phyloP scores from a whole-genome alignment of 306 rosid genomes.

The Oemleria cerasiformis region DNA sequence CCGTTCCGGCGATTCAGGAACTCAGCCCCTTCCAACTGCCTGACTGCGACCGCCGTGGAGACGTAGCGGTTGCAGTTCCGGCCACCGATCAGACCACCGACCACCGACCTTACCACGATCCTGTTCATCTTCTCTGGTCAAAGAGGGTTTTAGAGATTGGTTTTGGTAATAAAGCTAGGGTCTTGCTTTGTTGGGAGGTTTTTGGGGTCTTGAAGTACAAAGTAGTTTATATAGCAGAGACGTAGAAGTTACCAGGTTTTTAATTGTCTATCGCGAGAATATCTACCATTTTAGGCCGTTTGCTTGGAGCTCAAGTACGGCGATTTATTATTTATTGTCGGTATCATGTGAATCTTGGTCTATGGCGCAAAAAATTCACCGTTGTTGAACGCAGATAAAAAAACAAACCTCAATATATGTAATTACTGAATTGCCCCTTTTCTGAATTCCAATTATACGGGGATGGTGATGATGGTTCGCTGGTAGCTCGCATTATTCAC shows the following conservation, averaged over 20 bases:
- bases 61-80: slow-evolving; percentile 25
- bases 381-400: too few species aligned
- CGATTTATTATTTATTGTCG: not conserved
- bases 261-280: not conserved
- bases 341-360: not conserved
- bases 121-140: slow-evolving; percentile 37
- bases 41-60: slow-evolving; percentile 23
- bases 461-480: not conserved
- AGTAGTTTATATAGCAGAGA: not conserved
- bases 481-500: too few species aligned
- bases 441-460: not conserved
- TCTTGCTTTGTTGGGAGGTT: not conserved
- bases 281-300: not conserved
- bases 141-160: not conserved
- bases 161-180: not conserved
- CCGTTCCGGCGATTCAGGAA: not conserved
- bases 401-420: too few species aligned
- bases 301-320: slow-evolving; percentile 9
- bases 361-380: not conserved
- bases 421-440: not conserved
- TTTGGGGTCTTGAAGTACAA: not conserved
- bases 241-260: not conserved
- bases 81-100: slow-evolving; percentile 37
- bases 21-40: not conserved
- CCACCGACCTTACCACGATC: slow-evolving; percentile 34